Base-by-base conservation (phyloP, 352 stramenopile species). In the Phytophthora multivora region DNA sequence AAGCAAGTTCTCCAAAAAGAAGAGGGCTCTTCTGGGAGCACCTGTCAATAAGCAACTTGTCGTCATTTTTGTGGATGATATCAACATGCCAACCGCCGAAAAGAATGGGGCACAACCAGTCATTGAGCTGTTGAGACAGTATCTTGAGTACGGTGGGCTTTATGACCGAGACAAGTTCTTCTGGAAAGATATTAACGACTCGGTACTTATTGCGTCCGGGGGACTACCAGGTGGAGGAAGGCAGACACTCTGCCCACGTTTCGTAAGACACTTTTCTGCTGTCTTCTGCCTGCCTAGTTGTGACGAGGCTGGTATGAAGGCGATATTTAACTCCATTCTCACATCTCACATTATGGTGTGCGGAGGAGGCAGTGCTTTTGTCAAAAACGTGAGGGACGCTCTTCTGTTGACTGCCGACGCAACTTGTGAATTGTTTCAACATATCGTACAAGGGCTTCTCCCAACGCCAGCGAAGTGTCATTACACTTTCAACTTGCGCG, bases 271-370 rank as follows among this genome's bases (percentile, higher is more conserved):
- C 28, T 93, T 94, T 55, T 73, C 63, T 7, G 70, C 63, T 4
- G 73, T 94, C 0, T 75, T 93, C 0, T 92, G 80, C 25, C 69
- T 95, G n/a, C 85, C 85, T 9, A 83, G 67, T 47, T 88, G 81
- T 36, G 83, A 89, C 16, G 80, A 93, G 21, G 50, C 59, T 5
- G 80, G 86, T 0, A 95, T 98, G 81, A 86, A 88, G 49, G 57
- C 80, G 5, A 98, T 98, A 31, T 98, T 98, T 51, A 67, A 65
- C 9, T 75, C 83, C 4, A 97, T 98, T 51, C 68, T 98, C 28
- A 35, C 63, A 3, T 90, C 67, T 6, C 77, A 79, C 39, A 66
- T 91, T 7, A 35, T 60, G 11, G 58, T 43, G 12, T 69, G 69
- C 41, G 25, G 45, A 7, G 55, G 54, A 1, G 21, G 35, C 16